phyloP scores from a whole-genome alignment of 78 protist species.

The Chrysochromulina parva region DNA sequence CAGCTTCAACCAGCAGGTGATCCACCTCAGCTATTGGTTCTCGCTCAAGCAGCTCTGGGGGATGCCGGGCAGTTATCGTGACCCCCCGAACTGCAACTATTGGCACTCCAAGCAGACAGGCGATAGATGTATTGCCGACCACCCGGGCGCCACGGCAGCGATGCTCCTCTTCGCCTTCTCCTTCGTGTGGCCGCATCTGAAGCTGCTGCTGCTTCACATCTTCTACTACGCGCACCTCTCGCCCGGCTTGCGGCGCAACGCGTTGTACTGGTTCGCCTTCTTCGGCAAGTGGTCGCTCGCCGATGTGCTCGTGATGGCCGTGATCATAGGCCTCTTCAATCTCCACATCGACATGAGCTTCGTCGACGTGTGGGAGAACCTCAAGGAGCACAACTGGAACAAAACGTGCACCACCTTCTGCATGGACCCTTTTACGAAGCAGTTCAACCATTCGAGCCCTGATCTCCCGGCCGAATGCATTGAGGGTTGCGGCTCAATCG shows the following conservation, averaged over 20 bases:
- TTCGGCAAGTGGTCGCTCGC: conserved; percentile 12
- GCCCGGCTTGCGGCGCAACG: not conserved
- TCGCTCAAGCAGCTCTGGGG: too few species aligned
- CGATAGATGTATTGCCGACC: too few species aligned
- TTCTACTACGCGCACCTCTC: not conserved
- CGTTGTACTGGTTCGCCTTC: not conserved
- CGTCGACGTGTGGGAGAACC: not conserved
- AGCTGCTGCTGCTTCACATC: not conserved
- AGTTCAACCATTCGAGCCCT: too few species aligned
- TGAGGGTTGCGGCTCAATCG: too few species aligned
- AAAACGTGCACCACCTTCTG: not conserved
- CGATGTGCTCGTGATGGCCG: not conserved
- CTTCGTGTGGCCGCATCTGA: conserved; percentile 6
- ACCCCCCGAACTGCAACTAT: too few species aligned
- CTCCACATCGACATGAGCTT: not conserved
- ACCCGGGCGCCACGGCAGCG: too few species aligned
- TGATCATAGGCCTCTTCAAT: not conserved
- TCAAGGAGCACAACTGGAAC: not conserved
- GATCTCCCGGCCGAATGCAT: too few species aligned
- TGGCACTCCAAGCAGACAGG: too few species aligned
- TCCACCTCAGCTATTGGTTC: too few species aligned
- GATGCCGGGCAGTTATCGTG: too few species aligned
- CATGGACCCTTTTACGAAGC: too few species aligned
- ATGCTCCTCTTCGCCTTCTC: not conserved
- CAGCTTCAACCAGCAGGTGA: too few species aligned